Evolutionary conservation across 331 rosid species (phyloP), one percentile per base, ranked within the genome.

Genomic region (Malus hybrid): DNA sequence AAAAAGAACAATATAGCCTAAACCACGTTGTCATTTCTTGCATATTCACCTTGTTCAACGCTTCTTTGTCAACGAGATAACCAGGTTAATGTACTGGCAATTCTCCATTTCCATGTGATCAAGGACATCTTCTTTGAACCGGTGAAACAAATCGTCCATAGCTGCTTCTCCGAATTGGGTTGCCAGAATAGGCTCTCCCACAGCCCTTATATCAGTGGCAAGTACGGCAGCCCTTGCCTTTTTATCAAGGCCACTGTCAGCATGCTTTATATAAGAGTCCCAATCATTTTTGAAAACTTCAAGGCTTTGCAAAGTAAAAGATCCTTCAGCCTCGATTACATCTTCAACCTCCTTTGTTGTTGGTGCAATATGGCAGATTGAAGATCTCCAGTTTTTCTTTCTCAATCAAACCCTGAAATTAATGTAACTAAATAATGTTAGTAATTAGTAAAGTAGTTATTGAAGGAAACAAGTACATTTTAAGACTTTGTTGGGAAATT

Each of bases 91-190:
- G 44, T 2, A 36, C 4, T 36, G 44, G 44, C 44, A 36, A 36
- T 36, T 36, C 44, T 36, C 44, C 44, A 36, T 36, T 36, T 36
- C 44, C 44, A 36, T 36, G 44, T 36, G 44, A 2, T 36, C 80
- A 0, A 73, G 62, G 31, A 85, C 32, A 60, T 72, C 76, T 15
- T 73, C 48, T 61, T 65, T 55, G n/a, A 75, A 80, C 79, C 81
- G 78, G 0, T 11, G 0, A 76, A 81, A 88, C 39, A 88, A 24
- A 6, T 85, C 83, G 3, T 88, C 87, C 77, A 88, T 76, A 36
- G 70, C 27, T 61, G 1, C 77, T 32, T 77, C 85, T 9, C 90
- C 88, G 42, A 88, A 88, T 6, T 81, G 80, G 46, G 27, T 9
- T 2, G 64, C 71, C 60, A 85, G 42, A 56, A 85, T 50, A 5